phyloP scores from a whole-genome alignment of 2,329 filamentous ascomycete genomes.

The Talaromyces piceae region DNA sequence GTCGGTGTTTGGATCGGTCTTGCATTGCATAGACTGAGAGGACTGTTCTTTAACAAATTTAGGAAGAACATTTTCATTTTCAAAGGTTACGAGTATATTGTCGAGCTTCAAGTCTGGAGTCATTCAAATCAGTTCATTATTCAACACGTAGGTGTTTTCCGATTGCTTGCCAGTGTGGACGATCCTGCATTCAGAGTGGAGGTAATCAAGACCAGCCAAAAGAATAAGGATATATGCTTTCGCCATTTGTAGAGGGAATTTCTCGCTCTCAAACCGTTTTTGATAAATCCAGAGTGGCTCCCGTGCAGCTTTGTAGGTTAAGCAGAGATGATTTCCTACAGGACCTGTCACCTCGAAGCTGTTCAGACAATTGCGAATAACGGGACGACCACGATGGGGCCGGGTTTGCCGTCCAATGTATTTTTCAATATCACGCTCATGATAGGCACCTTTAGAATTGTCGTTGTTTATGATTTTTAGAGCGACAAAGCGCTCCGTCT shows the following conservation, averaged over 20 bases:
- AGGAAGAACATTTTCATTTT: conserved; percentile 20
- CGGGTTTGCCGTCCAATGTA: conserved; percentile 23
- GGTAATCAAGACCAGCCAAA: conserved; percentile 39
- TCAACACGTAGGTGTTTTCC: conserved; percentile 31
- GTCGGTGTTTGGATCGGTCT: conserved; percentile 24
- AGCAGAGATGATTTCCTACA: conserved; percentile 22
- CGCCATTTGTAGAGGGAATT: conserved; percentile 22
- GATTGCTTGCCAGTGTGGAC: conserved; percentile 42
- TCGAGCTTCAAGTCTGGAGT: conserved; percentile 38
- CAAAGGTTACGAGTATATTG: conserved; percentile 41
- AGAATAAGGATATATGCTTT: conserved; percentile 38
- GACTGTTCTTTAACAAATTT: conserved; percentile 24
- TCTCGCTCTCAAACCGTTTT: conserved; percentile 26
- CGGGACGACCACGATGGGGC: conserved; percentile 21
- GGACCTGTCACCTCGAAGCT: conserved; percentile 6
- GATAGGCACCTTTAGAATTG: conserved; percentile 20
- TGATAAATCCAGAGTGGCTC: conserved; percentile 37
- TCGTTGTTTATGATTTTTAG: conserved; percentile 25
- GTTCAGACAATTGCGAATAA: conserved; percentile 14
- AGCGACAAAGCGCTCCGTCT: conserved; percentile 20
- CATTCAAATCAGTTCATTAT: background rate
- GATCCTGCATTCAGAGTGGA: conserved; percentile 41
- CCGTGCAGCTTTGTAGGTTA: conserved; percentile 36
- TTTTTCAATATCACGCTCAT: conserved; percentile 39
- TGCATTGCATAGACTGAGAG: conserved; percentile 29